Base-by-base conservation (phyloP, 2,329 filamentous ascomycete species). In the Thelonectria discophora region DNA sequence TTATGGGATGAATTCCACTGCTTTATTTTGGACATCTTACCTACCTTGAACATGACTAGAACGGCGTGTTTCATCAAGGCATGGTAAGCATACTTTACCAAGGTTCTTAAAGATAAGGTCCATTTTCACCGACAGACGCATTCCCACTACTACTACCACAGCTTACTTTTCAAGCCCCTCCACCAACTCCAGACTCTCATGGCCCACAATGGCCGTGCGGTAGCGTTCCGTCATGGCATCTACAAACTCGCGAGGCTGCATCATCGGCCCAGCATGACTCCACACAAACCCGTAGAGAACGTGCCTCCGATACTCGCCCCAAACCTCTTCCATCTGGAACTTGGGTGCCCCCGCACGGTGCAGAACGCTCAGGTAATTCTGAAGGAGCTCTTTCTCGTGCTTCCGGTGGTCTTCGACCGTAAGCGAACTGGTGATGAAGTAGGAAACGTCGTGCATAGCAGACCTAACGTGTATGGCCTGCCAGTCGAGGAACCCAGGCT, bases 401-500 rank as follows among this genome's bases (percentile, higher is more conserved):
- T 18, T 11, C 5, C 52, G 47, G 7, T 57, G 60, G 21, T 66
- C 48, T 15, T 50, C 15, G 3, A 66, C 46, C 1, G 48, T 37
- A 3, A 66, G 11, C 3, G 53, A 17, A 1, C 60, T 46, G 0
- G 30, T 32, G 5, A 65, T 46, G 2, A 49, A 64, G 8, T 61
- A 66, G 11, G 60, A 40, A 17, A 63, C 60, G 8, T 63, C 60
- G 1, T 63, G 54, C 21, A 66, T 54, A 1, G 63, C 24, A 8
- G 63, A 62, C 5, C 58, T 57, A 0, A 30, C 8, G 6, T 66
- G 63, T 2, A 53, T 47, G 0, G 42, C 48, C 5, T 64, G 65
- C 56, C 61, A 67, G 30, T 67, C 65, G 3, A 67, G 45, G 5
- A 67, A 66, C 0, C 65, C 52, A 17, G 57, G 65, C 11, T 66